These are phyloP conservation scores for Talaromyces sp. DNA, from an alignment of 2,329 filamentous ascomycete genomes.

Conservation along the genomic window DNA sequence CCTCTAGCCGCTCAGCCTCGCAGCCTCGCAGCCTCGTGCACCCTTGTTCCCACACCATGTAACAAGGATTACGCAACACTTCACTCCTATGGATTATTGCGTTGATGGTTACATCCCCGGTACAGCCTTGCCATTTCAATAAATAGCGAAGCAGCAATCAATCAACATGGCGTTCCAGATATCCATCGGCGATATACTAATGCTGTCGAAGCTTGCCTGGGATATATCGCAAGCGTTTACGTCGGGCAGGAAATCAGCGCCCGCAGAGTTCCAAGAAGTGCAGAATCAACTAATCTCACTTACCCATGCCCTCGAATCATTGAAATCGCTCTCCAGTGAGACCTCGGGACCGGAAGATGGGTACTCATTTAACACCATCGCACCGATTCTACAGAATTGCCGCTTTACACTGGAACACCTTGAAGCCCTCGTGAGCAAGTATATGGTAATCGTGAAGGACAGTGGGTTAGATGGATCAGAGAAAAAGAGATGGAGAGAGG, in stretches of 20 bases:
- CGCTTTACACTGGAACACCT: slow-evolving; percentile 5
- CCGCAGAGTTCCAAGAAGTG: slow-evolving; percentile 39
- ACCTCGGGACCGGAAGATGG: neutral
- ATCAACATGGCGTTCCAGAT: slow-evolving; percentile 3
- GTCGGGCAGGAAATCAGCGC: slow-evolving; percentile 36
- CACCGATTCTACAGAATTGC: neutral
- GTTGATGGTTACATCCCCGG: neutral
- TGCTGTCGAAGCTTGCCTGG: slow-evolving; percentile 45
- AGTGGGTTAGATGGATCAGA: neutral
- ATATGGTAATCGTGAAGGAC: neutral
- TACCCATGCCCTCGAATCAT: slow-evolving; percentile 33
- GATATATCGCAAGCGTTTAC: slow-evolving; percentile 43
- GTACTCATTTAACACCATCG: neutral
- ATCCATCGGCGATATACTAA: slow-evolving; percentile 41
- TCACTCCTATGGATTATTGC: neutral
- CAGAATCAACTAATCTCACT: slow-evolving; percentile 40
- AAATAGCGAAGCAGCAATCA: neutral
- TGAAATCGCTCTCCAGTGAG: neutral
- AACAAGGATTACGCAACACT: neutral
- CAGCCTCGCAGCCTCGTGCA: neutral
- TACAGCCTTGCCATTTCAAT: too few species aligned
- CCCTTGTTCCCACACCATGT: neutral
- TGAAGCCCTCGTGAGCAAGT: neutral
- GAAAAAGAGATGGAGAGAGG: neutral
- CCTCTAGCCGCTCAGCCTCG: neutral